These are phyloP conservation scores for Apodospora peruviana DNA, from an alignment of 495 filamentous ascomycete genomes.

Conservation along the genomic window DNA sequence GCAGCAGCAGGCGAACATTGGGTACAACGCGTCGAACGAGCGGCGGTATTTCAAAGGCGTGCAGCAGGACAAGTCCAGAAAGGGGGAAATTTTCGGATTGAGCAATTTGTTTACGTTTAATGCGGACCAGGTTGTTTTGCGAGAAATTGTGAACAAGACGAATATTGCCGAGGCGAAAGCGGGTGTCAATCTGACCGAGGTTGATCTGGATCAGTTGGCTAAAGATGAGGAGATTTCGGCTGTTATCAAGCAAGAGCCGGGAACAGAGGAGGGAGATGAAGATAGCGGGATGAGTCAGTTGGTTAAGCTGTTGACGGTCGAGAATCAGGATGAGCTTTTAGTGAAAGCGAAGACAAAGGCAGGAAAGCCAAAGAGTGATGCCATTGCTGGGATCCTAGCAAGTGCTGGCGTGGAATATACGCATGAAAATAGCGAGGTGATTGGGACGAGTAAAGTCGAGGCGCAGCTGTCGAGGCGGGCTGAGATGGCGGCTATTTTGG, in stretches of 20 bases:
- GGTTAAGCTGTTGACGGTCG: constrained; percentile 60
- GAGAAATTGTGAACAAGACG: constrained; percentile 95
- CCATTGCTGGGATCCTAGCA: constrained; percentile 84
- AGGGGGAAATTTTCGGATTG: constrained; percentile 93
- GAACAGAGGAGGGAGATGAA: constrained; percentile 36
- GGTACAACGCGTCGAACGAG: constrained; percentile 87
- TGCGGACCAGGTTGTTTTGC: constrained; percentile 70
- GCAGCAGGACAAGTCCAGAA: constrained; percentile 68
- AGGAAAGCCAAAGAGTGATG: constrained; percentile 53
- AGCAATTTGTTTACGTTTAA: constrained; percentile 82
- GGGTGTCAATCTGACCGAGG: constrained; percentile 70
- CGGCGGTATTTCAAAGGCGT: constrained; percentile 95
- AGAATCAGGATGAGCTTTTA: constrained; percentile 34
- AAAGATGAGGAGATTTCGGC: constrained; percentile 54
- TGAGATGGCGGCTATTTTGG: constrained; percentile 50
- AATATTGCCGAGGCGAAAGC: constrained; percentile 90
- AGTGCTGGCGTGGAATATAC: constrained; percentile 90
- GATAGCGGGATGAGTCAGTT: constrained; percentile 73
- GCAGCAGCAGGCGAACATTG: constrained; percentile 97
- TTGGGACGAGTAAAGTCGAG: constrained; percentile 83
- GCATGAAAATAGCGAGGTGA: constrained; percentile 93
- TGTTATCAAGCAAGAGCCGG: constrained; percentile 38
- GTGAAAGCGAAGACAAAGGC: constrained; percentile 4
- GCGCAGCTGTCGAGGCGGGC: constrained; percentile 71
- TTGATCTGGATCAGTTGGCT: constrained; percentile 39